Conservation (phyloP, 768 basidiomycete genomes). For the Dioszegia crocea region DNA sequence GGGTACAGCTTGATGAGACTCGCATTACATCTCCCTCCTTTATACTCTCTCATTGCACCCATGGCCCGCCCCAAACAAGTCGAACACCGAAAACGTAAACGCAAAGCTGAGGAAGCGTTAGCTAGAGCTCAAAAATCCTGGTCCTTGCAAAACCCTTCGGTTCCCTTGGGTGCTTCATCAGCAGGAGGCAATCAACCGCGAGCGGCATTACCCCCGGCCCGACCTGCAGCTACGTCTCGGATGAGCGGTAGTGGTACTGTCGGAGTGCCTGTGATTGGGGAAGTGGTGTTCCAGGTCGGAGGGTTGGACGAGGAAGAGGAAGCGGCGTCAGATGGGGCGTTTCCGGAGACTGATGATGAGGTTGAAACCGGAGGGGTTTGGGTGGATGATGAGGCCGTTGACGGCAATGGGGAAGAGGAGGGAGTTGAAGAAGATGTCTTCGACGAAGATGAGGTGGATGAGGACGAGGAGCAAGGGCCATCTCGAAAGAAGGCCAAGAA, state of each 20-base stretch:
- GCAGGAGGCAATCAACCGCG: background rate
- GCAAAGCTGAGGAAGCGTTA: background rate
- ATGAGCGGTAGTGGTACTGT: too few species aligned
- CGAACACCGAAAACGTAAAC: background rate
- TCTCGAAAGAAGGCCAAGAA: conserved; percentile 2
- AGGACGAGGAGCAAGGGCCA: conserved; percentile 4
- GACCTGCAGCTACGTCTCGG: too few species aligned
- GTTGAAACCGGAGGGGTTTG: too few species aligned
- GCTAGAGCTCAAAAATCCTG: background rate
- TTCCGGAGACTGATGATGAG: too few species aligned
- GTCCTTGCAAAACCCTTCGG: background rate
- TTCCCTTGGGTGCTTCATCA: background rate
- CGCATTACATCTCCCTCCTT: too few species aligned
- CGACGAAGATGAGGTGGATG: background rate
- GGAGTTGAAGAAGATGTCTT: background rate
- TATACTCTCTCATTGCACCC: too few species aligned
- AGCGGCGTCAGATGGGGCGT: too few species aligned
- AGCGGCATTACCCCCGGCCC: background rate
- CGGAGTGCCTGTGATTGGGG: too few species aligned
- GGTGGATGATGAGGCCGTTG: background rate
- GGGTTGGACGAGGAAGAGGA: too few species aligned
- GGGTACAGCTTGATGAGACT: too few species aligned
- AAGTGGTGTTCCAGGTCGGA: too few species aligned
- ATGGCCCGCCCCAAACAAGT: background rate
- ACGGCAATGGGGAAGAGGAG: background rate